A percentile compares a stretch with the other conserved stretches of the same genome.
Evolutionary conservation across 306 rosid species (phyloP).

Genomic region (Luffa acutangula): DNA sequence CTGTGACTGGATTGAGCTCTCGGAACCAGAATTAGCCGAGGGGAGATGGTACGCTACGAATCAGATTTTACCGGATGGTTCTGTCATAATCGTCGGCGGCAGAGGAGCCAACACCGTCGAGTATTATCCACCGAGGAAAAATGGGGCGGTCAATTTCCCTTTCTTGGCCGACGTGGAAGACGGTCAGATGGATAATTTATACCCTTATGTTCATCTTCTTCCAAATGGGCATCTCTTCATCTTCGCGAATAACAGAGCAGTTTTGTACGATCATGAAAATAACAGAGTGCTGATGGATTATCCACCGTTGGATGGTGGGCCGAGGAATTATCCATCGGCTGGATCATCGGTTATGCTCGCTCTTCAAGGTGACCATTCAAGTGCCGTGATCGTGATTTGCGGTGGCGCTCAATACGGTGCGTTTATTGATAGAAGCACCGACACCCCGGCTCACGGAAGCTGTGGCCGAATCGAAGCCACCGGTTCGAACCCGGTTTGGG

Average conservation of each 20-base stretch:
- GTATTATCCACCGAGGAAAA: conserved; percentile 44
- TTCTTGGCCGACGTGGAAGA: conserved; percentile 57
- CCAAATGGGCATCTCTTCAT: conserved; percentile 70
- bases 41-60: conserved; percentile 81
- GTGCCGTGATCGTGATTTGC: conserved; percentile 51
- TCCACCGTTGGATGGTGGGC: conserved; percentile 73
- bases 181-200: conserved; percentile 69
- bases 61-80: conserved; percentile 70
- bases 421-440: conserved; percentile 30
- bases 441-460: conserved; percentile 62
- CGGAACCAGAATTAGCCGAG: conserved; percentile 32
- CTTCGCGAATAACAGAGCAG: conserved; percentile 66
- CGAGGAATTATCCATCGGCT: conserved; percentile 83
- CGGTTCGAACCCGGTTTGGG: conserved; percentile 45
- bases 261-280: conserved; percentile 28
- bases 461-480: conserved; percentile 63
- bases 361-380: conserved; percentile 33
- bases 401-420: conserved; percentile 89
- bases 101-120: conserved; percentile 57
- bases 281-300: conserved; percentile 25
- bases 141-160: conserved; percentile 47
- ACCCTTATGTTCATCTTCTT: conserved; percentile 79
- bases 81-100: conserved; percentile 63
- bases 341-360: conserved; percentile 78
- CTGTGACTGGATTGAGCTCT: conserved; percentile 69